These are phyloP conservation scores for Phytophthora cryptogea DNA, from an alignment of 352 stramenopile species.

Conservation along the genomic window DNA sequence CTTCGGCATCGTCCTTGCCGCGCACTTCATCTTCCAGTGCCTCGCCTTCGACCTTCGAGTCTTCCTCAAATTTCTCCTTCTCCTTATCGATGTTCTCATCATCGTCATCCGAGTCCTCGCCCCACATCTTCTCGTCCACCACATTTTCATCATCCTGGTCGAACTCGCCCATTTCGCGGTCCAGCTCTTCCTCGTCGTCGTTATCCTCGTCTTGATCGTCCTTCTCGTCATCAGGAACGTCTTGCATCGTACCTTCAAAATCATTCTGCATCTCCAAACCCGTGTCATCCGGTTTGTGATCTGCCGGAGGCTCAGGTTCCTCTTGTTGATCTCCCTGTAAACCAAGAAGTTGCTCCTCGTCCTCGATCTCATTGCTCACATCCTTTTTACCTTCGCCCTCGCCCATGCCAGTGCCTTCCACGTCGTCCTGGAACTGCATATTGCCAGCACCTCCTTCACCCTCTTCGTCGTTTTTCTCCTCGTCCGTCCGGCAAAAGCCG, in stretches of 20 bases:
- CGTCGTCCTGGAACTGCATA: slow-evolving; percentile 97
- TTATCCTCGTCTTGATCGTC: slow-evolving; percentile 88
- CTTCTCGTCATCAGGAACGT: slow-evolving; percentile 94
- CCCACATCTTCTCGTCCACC: slow-evolving; percentile 99
- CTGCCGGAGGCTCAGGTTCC: slow-evolving; percentile 77
- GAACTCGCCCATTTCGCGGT: slow-evolving; percentile 99
- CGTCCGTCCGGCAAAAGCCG: slow-evolving; percentile 93
- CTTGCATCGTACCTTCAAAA: slow-evolving; percentile 99
- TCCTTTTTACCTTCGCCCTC: slow-evolving; percentile 99
- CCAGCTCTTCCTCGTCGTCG: slow-evolving; percentile 95
- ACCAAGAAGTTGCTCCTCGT: slow-evolving; percentile 99
- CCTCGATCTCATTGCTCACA: slow-evolving; percentile 99
- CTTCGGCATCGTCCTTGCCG: slow-evolving; percentile 89
- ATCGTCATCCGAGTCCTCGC: slow-evolving; percentile 91
- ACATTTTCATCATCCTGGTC: slow-evolving; percentile 97
- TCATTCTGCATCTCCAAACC: slow-evolving; percentile 99
- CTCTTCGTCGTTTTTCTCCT: slow-evolving; percentile 90
- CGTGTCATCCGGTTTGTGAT: slow-evolving; percentile 94
- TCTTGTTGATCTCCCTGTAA: slow-evolving; percentile 93
- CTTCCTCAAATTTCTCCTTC: slow-evolving; percentile 94
- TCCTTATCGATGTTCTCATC: slow-evolving; percentile 96
- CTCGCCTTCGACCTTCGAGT: slow-evolving; percentile 81
- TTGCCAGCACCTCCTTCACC: slow-evolving; percentile 84
- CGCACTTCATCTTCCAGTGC: slow-evolving; percentile 89
- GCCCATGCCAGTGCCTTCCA: slow-evolving; percentile 99